phyloP scores from a whole-genome alignment of 768 basidiomycete species.

The Hygrocybe coccinea region DNA sequence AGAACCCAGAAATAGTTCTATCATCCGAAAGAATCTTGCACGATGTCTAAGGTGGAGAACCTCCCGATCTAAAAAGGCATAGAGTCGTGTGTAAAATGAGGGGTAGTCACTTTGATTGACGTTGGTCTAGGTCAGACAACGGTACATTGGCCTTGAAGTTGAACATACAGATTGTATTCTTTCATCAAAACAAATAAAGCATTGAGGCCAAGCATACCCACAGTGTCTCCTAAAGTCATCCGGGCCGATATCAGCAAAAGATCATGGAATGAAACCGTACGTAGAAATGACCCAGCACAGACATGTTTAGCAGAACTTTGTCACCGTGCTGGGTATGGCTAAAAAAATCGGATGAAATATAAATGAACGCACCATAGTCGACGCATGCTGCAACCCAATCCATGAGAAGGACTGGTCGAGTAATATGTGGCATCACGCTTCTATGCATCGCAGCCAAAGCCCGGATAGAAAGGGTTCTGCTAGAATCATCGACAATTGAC shows the following conservation, averaged over 20 bases:
- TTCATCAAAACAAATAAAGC: constrained; percentile 87
- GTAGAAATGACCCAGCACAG: no score
- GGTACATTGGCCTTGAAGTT: neutral
- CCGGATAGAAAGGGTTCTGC: constrained; percentile 44
- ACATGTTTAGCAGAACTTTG: no score
- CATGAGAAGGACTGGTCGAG: constrained; percentile 74
- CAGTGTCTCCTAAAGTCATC: constrained; percentile 57
- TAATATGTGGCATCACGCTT: constrained; percentile 78
- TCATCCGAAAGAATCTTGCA: constrained; percentile 89
- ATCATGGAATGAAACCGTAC: neutral
- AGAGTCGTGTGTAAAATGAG: constrained; percentile 88
- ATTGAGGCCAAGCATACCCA: constrained; percentile 87
- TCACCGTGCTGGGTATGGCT: no score
- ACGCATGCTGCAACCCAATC: constrained; percentile 87
- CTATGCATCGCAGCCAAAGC: constrained; percentile 77
- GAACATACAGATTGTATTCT: constrained; percentile 83
- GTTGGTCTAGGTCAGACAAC: constrained; percentile 5
- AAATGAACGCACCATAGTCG: constrained; percentile 57
- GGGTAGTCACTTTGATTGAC: constrained; percentile 78
- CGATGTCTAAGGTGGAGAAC: constrained; percentile 90
- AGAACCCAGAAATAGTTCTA: constrained; percentile 86
- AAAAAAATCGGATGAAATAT: no score
- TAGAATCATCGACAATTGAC: constrained; percentile 35
- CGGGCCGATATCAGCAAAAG: neutral
- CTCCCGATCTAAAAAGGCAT: constrained; percentile 81